phyloP scores from a whole-genome alignment of 2,329 filamentous ascomycete species.

The Talaromyces piceae region DNA sequence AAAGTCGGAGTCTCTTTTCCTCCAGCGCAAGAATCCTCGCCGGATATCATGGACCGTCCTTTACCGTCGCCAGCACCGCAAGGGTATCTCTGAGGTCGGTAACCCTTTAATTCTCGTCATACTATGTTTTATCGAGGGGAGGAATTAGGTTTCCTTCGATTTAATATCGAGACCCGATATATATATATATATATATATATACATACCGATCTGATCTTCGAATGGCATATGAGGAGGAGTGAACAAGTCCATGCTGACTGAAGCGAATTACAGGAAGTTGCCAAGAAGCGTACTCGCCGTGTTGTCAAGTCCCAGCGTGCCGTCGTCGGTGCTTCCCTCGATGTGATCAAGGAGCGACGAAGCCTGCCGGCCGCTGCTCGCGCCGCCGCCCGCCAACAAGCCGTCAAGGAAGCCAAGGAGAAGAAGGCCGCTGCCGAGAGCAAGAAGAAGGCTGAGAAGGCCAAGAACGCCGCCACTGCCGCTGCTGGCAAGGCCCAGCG shows the following conservation, averaged over 20 bases:
- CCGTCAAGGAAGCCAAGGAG: slow-evolving; percentile 97
- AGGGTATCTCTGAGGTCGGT: slow-evolving; percentile 99
- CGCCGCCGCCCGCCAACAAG: slow-evolving; percentile 75
- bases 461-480: slow-evolving; percentile 70
- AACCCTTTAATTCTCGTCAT: slow-evolving; percentile 13
- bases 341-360: slow-evolving; percentile 99
- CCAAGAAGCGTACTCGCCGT: slow-evolving; percentile 98
- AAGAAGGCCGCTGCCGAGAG: slow-evolving; percentile 85
- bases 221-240: background rate
- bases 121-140: background rate
- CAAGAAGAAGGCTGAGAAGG: slow-evolving; percentile 99
- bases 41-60: slow-evolving; percentile 98
- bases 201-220: background rate
- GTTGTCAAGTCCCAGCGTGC: slow-evolving; percentile 98
- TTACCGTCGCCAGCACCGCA: slow-evolving; percentile 98
- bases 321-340: slow-evolving; percentile 97
- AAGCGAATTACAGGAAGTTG: slow-evolving; percentile 69
- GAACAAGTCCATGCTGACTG: background rate
- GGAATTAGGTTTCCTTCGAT: no score
- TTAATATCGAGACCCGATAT: no score
- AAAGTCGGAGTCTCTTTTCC: slow-evolving; percentile 99
- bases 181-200: no score
- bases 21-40: slow-evolving; percentile 99
- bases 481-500: slow-evolving; percentile 70
- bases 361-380: slow-evolving; percentile 91